Conservation (phyloP, 2,329 filamentous ascomycete species). For the Lachnellula suecica region DNA sequence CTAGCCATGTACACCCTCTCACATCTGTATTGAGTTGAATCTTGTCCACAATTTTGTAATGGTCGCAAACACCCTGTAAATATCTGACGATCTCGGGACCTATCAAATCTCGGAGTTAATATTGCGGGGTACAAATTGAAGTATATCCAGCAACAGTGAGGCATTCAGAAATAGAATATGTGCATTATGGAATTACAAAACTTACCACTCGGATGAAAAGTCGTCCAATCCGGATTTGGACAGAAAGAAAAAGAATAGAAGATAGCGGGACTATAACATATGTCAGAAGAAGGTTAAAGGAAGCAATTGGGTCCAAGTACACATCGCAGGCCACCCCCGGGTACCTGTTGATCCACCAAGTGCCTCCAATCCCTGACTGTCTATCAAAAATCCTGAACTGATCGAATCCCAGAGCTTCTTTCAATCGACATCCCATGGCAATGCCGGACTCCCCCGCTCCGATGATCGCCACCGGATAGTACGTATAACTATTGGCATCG, state of each 20-base stretch:
- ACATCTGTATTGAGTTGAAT: conserved; percentile 59
- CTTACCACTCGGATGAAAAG: conserved; percentile 57
- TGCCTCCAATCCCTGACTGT: conserved; percentile 50
- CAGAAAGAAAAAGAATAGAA: conserved; percentile 63
- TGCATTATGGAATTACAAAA: too few relatives aligned
- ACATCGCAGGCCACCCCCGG: conserved; percentile 53
- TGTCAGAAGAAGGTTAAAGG: conserved; percentile 8
- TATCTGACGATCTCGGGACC: conserved; percentile 59
- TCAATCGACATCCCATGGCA: conserved; percentile 56
- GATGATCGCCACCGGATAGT: conserved; percentile 48
- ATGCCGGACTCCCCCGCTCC: conserved; percentile 60
- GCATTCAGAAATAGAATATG: too few relatives aligned
- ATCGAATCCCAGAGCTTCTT: conserved; percentile 51
- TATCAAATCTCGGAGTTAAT: too few relatives aligned
- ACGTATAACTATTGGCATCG: conserved; percentile 36
- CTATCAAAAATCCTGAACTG: conserved; percentile 60
- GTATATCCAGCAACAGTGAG: too few relatives aligned
- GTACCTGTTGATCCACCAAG: conserved; percentile 60
- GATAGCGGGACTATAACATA: conserved; percentile 45
- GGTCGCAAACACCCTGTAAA: conserved; percentile 50
- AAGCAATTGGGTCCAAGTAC: conserved; percentile 29
- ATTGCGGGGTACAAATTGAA: too few relatives aligned
- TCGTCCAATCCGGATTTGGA: conserved; percentile 57
- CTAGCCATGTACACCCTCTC: conserved; percentile 49
- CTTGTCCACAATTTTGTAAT: conserved; percentile 55